phyloP scores from a whole-genome alignment of 2,329 filamentous ascomycete species.

The Rachicladosporium sp. region DNA sequence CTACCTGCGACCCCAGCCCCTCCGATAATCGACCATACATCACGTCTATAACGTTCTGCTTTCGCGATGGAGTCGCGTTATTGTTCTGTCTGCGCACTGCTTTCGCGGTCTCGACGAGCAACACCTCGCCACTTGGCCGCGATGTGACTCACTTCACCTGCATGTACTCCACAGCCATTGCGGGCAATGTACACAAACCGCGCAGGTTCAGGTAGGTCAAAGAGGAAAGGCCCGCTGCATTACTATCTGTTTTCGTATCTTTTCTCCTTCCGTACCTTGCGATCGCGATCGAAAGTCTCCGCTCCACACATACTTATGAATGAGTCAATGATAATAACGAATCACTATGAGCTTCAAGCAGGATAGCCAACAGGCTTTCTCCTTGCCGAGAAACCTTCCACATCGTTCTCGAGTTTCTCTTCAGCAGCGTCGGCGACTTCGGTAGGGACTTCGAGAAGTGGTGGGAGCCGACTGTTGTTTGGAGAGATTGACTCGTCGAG shows the following conservation, averaged over 20 bases:
- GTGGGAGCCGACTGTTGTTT: constrained; percentile 32
- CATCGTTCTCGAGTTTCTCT: constrained; percentile 20
- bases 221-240: constrained; percentile 4
- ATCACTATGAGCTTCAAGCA: constrained; percentile 18
- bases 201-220: constrained; percentile 9
- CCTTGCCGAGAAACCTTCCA: constrained; percentile 23
- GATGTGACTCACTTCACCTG: constrained; percentile 17
- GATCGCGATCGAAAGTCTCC: constrained; percentile 10
- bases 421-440: constrained; percentile 23
- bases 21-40: constrained; percentile 16
- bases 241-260: constrained; percentile 1
- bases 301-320: constrained; percentile 4
- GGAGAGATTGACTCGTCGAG: constrained; percentile 37
- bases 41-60: constrained; percentile 20
- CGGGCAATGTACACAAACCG: constrained; percentile 9
- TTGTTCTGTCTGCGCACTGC: constrained; percentile 10
- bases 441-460: constrained; percentile 22
- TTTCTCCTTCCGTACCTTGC: constrained; percentile 6
- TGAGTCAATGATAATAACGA: constrained; percentile 11
- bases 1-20: constrained; percentile 4
- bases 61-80: constrained; percentile 22
- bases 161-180: constrained; percentile 9
- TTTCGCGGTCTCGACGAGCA: constrained; percentile 6
- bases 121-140: constrained; percentile 10
- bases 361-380: constrained; percentile 11